phyloP scores from a whole-genome alignment of 2,329 filamentous ascomycete genomes.

The Alternaria tenuissima region DNA sequence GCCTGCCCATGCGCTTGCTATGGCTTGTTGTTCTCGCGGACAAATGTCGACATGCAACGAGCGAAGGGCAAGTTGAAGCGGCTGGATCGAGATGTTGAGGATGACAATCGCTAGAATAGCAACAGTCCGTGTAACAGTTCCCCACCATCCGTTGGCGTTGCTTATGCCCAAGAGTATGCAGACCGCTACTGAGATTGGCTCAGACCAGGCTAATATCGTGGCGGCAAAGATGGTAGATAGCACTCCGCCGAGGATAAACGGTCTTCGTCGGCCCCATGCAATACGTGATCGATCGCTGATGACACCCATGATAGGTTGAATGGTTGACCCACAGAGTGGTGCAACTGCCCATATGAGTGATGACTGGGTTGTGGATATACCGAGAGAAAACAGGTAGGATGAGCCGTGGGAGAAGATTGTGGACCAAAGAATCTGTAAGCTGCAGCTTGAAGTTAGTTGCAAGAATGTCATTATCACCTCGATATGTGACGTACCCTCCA shows the following conservation, averaged over 20 bases:
- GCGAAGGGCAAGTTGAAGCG: slow-evolving; percentile 44
- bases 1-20: slow-evolving; percentile 43
- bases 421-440: not conserved
- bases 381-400: not conserved
- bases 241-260: not conserved
- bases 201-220: not conserved
- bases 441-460: not conserved
- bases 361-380: not conserved
- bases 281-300: not conserved
- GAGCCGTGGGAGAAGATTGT: not conserved
- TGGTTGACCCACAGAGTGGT: not conserved
- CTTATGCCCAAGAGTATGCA: not conserved
- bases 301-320: not conserved
- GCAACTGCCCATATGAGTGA: not conserved
- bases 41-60: slow-evolving; percentile 46
- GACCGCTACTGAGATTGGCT: not conserved
- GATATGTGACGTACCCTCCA: not conserved
- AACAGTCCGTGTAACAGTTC: not conserved
- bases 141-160: not conserved
- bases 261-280: not conserved
- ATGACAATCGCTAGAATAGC: not conserved
- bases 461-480: not conserved
- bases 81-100: slow-evolving; percentile 28
- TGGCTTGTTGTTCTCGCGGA: slow-evolving; percentile 39
- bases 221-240: not conserved